phyloP scores from a whole-genome alignment of 2,329 filamentous ascomycete species.

The Diaporthe capsici region DNA sequence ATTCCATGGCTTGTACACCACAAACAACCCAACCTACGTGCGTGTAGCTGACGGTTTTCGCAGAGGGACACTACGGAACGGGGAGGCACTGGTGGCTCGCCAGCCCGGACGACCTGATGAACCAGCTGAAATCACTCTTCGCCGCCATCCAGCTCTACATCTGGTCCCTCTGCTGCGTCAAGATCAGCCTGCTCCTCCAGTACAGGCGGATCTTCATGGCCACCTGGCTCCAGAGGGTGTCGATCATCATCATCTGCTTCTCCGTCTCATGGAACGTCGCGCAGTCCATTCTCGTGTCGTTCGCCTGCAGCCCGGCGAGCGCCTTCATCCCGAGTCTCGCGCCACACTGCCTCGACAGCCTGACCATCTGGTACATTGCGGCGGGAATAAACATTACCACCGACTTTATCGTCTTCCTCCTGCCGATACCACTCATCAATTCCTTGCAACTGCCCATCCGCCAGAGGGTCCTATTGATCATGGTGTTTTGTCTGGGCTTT shows the following conservation, averaged over 20 bases:
- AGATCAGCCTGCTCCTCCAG: slow-evolving; percentile 52
- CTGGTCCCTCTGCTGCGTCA: slow-evolving; percentile 50
- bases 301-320: slow-evolving; percentile 48
- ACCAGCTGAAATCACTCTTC: slow-evolving; percentile 35
- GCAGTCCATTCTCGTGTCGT: slow-evolving; percentile 46
- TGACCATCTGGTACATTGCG: slow-evolving; percentile 46
- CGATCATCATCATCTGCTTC: slow-evolving; percentile 44
- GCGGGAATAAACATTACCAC: slow-evolving; percentile 53
- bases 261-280: slow-evolving; percentile 47
- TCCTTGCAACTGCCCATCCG: slow-evolving; percentile 50
- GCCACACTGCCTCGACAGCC: slow-evolving; percentile 42
- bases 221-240: slow-evolving; percentile 43
- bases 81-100: slow-evolving; percentile 35
- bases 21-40: background rate
- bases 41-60: background rate
- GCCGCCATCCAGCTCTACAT: slow-evolving; percentile 48
- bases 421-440: slow-evolving; percentile 55
- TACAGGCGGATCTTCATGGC: slow-evolving; percentile 52
- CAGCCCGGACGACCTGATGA: slow-evolving; percentile 14
- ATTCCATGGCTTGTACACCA: background rate
- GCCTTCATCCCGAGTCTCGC: slow-evolving; percentile 44
- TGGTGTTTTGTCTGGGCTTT: slow-evolving; percentile 45
- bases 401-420: slow-evolving; percentile 54
- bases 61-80: slow-evolving; percentile 29
- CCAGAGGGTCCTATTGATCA: slow-evolving; percentile 42